Base-by-base conservation (phyloP, 176 grass and related monocot genomes). In the Poa pratensis region DNA sequence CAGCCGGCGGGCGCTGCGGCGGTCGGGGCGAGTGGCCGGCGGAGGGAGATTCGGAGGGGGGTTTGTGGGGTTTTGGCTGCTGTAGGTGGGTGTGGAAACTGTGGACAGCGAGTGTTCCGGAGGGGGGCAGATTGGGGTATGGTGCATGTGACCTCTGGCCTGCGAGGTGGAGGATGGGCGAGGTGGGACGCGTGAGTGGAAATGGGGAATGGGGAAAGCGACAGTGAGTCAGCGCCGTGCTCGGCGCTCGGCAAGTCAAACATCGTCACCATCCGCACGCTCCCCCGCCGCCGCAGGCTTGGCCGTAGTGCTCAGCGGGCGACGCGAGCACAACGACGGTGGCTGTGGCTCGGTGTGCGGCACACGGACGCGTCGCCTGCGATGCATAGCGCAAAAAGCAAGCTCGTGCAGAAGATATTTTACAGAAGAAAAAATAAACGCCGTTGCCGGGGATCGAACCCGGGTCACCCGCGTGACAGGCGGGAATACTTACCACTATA, bases 401-500 rank as follows among this genome's bases (percentile, higher is more conserved):
- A 42, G 40, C 40, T 42, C 7, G 7, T 42, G 40, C 40, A 9
- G 42, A 45, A 10, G 42, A 10, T 9, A 45, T 10, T 45, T 6
- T 7, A 1, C 39, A 40, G 39, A 45, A 45, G 7, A 45, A 45
- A 45, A 37, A 52, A 19, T 35, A 2, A 2, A 2, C 88, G 88
- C 86, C 81, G 86, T 87, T 94, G 90, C 86, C 81, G 90, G 88
- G 88, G 86, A 94, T 94, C 83, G 85, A 97, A 93, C 94, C 94
- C 94, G 82, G 87, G 87, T 96, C 85, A 40, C 87, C 82, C 85
- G 80, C 80, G 89, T 92, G 94, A 96, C 94, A 91, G 94, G 91
- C 94, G 87, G 85, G 87, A 87, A 94, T 94, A 97, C 90, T 90
- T 68, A 94, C 92, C 90, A 94, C 92, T 91, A 93, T 91, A 87